Evolutionary conservation across 495 filamentous ascomycete species (phyloP), one percentile per base, ranked within the genome.

Genomic region (Endocarpon pusillum): DNA sequence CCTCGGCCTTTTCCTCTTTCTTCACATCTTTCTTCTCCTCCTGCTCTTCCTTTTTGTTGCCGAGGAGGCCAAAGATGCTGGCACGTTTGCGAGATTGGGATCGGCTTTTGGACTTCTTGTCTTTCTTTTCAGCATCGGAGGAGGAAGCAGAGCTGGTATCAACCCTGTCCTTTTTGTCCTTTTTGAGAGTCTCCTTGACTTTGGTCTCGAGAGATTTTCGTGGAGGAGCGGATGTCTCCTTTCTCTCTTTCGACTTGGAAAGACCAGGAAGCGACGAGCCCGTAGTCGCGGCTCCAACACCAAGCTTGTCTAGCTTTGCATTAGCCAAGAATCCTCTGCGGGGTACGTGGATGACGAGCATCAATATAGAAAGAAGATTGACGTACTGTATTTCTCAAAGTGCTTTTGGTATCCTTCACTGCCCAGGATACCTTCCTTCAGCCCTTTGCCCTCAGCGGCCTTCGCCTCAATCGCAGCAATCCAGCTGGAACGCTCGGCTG

Each of bases 401-500:
- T 75, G 69, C 48, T 69, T 67, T 69, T 86, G 86, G 68, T 86
- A 87, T 18, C 69, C 69, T 54, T 83, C 77, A 40, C 69, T 75
- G 51, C 71, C 67, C 32, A 65, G 62, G 42, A 89, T 66, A 41
- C 66, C 65, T 36, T 75, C 67, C 44, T 66, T 75, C 36, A 76
- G 61, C 37, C 71, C 73, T 64, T 83, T 82, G 36, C 82, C 82
- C 57, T 85, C 82, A 19, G 64, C 60, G 34, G 71, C 58, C 72
- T 84, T 83, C 38, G 66, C 51, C 67, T 82, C 78, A 37, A 91
- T 52, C 34, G 79, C 71, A 35, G 67, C 69, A 40, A 91, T 64
- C 87, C 87, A 97, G 64, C 72, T 79, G 53, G 93, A 81, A 51
- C 89, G 86, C 60, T 94, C 89, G 34, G 67, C 58, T 21, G 67